Base-by-base conservation (phyloP, 1,284 basidiomycete genomes). In the Sparassis latifolia region DNA sequence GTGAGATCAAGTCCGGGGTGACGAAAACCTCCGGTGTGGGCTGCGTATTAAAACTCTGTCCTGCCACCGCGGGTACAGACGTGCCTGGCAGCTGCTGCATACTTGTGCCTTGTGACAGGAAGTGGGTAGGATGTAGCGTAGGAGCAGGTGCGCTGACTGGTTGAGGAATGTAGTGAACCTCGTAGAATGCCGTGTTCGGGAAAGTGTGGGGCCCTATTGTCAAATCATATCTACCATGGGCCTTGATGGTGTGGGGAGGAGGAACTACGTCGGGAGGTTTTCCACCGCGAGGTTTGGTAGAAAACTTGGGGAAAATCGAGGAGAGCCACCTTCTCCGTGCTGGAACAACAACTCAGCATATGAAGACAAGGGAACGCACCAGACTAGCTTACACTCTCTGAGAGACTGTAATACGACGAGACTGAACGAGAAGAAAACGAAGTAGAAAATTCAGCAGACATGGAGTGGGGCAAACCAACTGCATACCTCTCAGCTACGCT, bases 171-270 rank as follows among this genome's bases (percentile, higher is more conserved):
- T 82, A 83, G 56, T 80, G 76, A 9, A 84, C 83, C 66, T 89
- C 85, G 54, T 79, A 86, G 48, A 90, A 70, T 0, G 74, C 69
- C 0, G 84, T 86, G 35, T 82, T 78, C 35, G 69, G 59, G 59
- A 89, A 89, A 27, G 72, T 66, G 62, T 87, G 86, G 7, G 87
- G 87, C 5, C 87, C 87, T 33, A 90, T 79, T 59, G 78, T 73
- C 39, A 90, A 62, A 47, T 82, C 77, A 61, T 80, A 89, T 62
- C 73, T 78, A 38, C 84, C 85, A 38, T 83, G 72, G 31, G 73
- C 72, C 57, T 79, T 77, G 47, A 82, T 76, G 1, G 77, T 82
- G 62, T 88, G 84, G 0, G 82, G 78, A 3, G 82, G 80, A 47
- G 81, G 79, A 32, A 70, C 62, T 44, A 74, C 66, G 41, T 79